Conservation (phyloP, 2,329 filamentous ascomycete species). For the Simplicillium aogashimaense region DNA sequence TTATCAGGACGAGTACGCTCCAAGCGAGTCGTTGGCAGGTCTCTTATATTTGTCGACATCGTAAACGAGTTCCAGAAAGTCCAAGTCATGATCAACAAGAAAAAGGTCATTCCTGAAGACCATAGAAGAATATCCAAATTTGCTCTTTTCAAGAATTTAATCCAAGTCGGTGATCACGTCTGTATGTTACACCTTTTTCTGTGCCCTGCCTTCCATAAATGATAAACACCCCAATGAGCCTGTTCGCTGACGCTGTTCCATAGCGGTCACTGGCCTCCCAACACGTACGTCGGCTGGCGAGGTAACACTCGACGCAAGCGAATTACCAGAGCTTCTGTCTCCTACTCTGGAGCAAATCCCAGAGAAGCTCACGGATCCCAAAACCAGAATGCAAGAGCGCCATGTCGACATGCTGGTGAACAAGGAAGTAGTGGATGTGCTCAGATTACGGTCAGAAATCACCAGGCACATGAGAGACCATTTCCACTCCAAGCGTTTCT, state of each 20-base stretch:
- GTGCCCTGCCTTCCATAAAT: slow-evolving; percentile 8
- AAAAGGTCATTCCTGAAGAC: slow-evolving; percentile 25
- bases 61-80: slow-evolving; percentile 60
- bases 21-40: slow-evolving; percentile 61
- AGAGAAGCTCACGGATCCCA: slow-evolving; percentile 55
- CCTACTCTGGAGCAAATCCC: slow-evolving; percentile 77
- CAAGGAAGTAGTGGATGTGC: slow-evolving; percentile 52
- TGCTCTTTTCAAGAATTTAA: slow-evolving; percentile 52
- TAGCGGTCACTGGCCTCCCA: slow-evolving; percentile 61
- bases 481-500: slow-evolving; percentile 61
- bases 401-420: slow-evolving; percentile 84
- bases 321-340: slow-evolving; percentile 62
- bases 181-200: slow-evolving; percentile 39
- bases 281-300: slow-evolving; percentile 64
- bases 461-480: slow-evolving; percentile 65
- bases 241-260: slow-evolving; percentile 12
- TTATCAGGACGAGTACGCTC: slow-evolving; percentile 59
- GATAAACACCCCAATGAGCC: slow-evolving; percentile 1
- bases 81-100: slow-evolving; percentile 68
- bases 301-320: slow-evolving; percentile 59
- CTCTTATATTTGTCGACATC: slow-evolving; percentile 78
- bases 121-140: slow-evolving; percentile 32
- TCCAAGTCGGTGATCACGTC: slow-evolving; percentile 76
- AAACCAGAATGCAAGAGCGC: slow-evolving; percentile 64
- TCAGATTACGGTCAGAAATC: slow-evolving; percentile 66